Evolutionary conservation across 768 basidiomycete species (phyloP), one percentile per base, ranked within the genome.

Genomic region (Fomitopsis pulvina): DNA sequence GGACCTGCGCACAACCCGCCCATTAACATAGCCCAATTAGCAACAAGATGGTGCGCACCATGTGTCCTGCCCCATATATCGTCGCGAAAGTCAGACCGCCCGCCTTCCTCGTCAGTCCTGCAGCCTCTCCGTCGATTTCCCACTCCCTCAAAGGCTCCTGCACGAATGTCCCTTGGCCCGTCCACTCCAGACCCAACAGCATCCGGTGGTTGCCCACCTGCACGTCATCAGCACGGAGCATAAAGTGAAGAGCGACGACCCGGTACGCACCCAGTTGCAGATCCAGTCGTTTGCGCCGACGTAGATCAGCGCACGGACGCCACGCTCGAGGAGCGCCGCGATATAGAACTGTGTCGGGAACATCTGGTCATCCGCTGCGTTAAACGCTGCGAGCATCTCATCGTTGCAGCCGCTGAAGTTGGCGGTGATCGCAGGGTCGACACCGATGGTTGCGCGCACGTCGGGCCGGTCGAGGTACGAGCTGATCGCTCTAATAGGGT

Each of bases 61-160:
- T 85, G 68, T 89, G 87, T 16, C 87, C 87, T 14, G 84, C 86
- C 9, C 73, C 82, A 32, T 74, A 65, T 40, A 86, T 67, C 1
- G 78, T 83, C 6, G 73, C 76, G 62, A 80, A 86, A 10, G 81
- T 85, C 47, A 91, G 65, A 9, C 76, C 76, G 4, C 71, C 73
- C 18, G 71, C 72, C 41, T 68, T 72, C 57, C 80, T 76, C 29
- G 76, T 78, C 55, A 69, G 66, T 2, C 85, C 85, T 0, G 73
- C 84, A 6, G 62, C 60, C 45, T 72, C 60, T 1, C 77, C 80
- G 41, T 76, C 68, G 14, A 85, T 74, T 2, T 57, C 57, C 84
- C 84, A 88, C 10, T 78, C 70, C 41, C 68, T 66, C 60, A 81
- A 64, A 10, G 67, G 58, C 42, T 74, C 60, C 18, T 54, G 54